Evolutionary conservation across 1,284 basidiomycete genomes (phyloP).

Genomic region (Ganoderma boninense): DNA sequence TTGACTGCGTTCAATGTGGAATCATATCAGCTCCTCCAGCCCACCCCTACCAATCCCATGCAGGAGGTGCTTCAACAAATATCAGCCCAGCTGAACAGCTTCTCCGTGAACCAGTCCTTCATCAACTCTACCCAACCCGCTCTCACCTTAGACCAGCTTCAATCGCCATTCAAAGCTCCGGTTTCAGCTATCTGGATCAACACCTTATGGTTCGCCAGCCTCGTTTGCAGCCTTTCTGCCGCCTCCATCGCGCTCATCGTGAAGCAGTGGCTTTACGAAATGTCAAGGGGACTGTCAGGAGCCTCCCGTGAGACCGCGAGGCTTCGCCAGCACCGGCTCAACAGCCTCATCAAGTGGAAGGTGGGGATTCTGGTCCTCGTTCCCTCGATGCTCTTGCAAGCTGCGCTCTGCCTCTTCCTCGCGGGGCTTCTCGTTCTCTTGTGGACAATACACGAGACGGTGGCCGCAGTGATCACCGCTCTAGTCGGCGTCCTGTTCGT

Average conservation of each 20-base stretch:
- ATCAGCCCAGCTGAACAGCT: constrained; percentile 11
- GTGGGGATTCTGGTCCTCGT: constrained; percentile 31
- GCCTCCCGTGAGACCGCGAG: constrained; percentile 11
- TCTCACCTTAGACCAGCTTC: constrained; percentile 5
- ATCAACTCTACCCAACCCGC: constrained; percentile 25
- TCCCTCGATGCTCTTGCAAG: constrained; percentile 36
- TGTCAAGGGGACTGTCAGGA: constrained; percentile 4
- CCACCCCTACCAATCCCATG: constrained; percentile 3
- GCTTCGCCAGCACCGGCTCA: constrained; percentile 34
- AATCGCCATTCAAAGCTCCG: constrained; percentile 5
- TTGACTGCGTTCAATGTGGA: constrained; percentile 18
- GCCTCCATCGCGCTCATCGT: constrained; percentile 26
- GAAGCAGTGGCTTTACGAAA: constrained; percentile 31
- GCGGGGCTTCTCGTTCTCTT: constrained; percentile 31
- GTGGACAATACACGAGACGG: constrained; percentile 28
- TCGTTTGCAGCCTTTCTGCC: constrained; percentile 24
- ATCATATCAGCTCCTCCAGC: constrained; percentile 16
- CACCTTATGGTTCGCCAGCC: constrained; percentile 30
- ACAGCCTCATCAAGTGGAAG: constrained; percentile 32
- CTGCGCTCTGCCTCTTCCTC: constrained; percentile 33
- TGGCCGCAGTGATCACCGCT: constrained; percentile 19
- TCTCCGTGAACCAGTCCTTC: constrained; percentile 6
- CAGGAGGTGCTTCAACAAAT: constrained; percentile 6
- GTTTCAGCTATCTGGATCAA: constrained; percentile 24
- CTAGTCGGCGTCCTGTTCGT: constrained; percentile 19